Percentiles rank a stretch among this genome's conserved stretches.
Evolutionary conservation across 1,284 basidiomycete species (phyloP).

Genomic region (Naganishia albida): DNA sequence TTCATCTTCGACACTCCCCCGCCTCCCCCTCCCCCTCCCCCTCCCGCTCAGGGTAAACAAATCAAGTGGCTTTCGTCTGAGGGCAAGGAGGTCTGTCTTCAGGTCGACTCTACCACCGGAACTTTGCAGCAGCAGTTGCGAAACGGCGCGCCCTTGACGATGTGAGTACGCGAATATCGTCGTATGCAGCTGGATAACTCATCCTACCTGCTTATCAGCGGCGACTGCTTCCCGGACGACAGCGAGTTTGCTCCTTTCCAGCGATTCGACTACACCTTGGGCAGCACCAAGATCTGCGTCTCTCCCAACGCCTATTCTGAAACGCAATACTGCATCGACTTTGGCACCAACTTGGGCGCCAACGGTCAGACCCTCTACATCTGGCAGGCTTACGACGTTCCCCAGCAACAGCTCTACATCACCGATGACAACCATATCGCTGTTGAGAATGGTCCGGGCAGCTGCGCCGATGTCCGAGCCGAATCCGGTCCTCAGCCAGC

Average conservation of each 20-base stretch:
- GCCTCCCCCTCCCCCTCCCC: background rate
- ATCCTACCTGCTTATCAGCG: background rate
- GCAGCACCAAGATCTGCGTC: conserved; percentile 1
- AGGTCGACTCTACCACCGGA: conserved; percentile 1
- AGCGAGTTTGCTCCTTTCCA: background rate
- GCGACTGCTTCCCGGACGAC: background rate
- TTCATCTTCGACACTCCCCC: background rate
- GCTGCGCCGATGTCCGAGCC: conserved; percentile 17
- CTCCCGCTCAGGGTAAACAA: background rate
- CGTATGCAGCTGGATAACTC: background rate
- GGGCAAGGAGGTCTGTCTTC: conserved; percentile 9
- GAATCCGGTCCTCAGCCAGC: conserved; percentile 3
- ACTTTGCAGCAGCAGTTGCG: background rate
- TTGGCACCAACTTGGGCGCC: conserved; percentile 15
- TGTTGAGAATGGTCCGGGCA: conserved; percentile 13
- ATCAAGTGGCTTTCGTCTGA: background rate
- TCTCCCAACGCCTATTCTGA: background rate
- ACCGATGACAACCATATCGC: conserved; percentile 29
- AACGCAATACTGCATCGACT: conserved; percentile 4
- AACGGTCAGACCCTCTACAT: conserved; percentile 34
- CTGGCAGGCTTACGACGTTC: conserved; percentile 24
- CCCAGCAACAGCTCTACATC: conserved; percentile 29
- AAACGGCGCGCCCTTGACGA: background rate
- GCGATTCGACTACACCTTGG: conserved; percentile 3
- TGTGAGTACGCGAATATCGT: background rate